Percentiles rank a stretch among this genome's conserved stretches.
These are phyloP conservation scores for Osmanthus fragrans DNA, from an alignment of 257 asterid genomes.

Conservation along the genomic window DNA sequence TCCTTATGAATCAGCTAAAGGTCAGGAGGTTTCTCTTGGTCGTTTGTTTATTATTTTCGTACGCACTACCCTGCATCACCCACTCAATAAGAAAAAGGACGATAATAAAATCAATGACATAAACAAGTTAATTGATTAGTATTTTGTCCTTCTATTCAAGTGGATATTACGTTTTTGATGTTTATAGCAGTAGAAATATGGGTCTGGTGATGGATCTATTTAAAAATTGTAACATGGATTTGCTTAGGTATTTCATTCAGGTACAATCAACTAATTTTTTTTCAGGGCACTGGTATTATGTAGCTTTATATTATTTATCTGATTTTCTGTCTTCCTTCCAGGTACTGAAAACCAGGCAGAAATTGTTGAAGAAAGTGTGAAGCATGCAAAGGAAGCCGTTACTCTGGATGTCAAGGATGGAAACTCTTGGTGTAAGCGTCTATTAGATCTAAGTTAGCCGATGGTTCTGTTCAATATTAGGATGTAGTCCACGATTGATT, in stretches of 20 bases:
- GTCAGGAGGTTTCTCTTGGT: neutral
- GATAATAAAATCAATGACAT: neutral
- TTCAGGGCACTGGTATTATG: neutral
- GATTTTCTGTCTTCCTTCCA: constrained; percentile 41
- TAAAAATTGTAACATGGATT: neutral
- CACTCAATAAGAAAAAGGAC: neutral
- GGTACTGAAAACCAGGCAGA: constrained; percentile 74
- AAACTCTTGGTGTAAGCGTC: constrained; percentile 83
- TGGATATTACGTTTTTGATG: neutral
- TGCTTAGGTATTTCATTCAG: neutral
- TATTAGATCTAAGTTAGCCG: constrained; percentile 7
- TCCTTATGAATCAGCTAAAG: neutral
- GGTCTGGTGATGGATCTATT: neutral
- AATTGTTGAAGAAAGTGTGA: constrained; percentile 80
- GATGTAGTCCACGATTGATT: neutral
- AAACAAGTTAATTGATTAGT: neutral
- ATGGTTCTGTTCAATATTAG: neutral
- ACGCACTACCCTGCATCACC: neutral
- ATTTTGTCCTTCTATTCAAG: neutral
- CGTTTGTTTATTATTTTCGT: neutral
- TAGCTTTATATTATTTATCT: constrained; percentile 16
- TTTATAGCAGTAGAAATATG: neutral
- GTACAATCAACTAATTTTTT: neutral
- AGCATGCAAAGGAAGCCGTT: constrained; percentile 85
- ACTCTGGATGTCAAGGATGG: constrained; percentile 92